Base-by-base conservation (phyloP, 2,329 filamentous ascomycete species). In the Parafenestella ontariensis region DNA sequence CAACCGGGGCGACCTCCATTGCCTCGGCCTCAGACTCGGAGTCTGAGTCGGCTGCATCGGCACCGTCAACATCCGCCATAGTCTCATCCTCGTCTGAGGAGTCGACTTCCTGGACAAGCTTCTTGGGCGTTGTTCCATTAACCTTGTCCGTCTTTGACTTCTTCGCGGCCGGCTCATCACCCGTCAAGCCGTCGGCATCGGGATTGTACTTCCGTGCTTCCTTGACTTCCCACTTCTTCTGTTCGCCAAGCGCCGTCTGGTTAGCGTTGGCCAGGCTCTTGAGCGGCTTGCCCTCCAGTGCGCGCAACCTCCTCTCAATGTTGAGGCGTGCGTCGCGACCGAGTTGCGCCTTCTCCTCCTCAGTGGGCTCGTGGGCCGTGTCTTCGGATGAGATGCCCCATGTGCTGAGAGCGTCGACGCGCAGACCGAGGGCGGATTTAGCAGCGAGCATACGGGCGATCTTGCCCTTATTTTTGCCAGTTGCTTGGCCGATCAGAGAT, bases 401-500 rank as follows among this genome's bases (percentile, higher is more conserved):
- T 60, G 93, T 90, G 49, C 88, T 87, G 40, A 96, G 85, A 24
- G 95, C 92, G 77, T 99, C 95, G 45, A 96, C 90, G 79, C 95
- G 92, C 44, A 97, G 83, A 83, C 93, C 93, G 46, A 99, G 86
- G 23, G 95, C 92, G 42, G 94, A 88, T 84, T 98, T 98, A 66
- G 94, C 90, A 44, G 95, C 90, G 58, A 99, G 85, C 83, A 96
- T 92, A 85, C 95, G 91, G 37, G 95, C 95, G 73, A 99, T 96
- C 84, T 99, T 99, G 70, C 95, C 95, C 88, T 99, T 99, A 84
- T 98, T 98, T 83, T 92, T 94, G 71, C 95, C 95, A 18, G 91
- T 96, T 26, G 95, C 95, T 81, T 99, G 95, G 40, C 95, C 95
- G 58, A 99, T 95, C 39, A 99, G 86, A 24, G 75, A 77, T 15